These are phyloP conservation scores for Tubosaeta brunneosetosa DNA, from an alignment of 768 basidiomycete species.

Conservation along the genomic window DNA sequence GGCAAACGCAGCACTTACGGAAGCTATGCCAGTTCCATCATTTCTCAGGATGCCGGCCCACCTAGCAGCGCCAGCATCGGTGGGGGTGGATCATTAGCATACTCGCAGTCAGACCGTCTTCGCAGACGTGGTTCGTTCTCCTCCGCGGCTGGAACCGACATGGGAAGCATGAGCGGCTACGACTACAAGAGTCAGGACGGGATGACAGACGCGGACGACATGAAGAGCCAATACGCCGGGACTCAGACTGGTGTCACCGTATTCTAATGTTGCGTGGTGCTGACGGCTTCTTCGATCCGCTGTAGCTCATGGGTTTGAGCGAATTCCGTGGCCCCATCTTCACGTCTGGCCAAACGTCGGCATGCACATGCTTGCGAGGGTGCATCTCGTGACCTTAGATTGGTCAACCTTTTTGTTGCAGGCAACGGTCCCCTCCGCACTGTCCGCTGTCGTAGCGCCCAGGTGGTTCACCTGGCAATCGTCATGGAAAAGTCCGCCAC, in stretches of 20 bases:
- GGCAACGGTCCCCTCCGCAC: conserved; percentile 1
- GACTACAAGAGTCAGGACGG: conserved; percentile 93
- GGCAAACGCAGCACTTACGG: conserved; percentile 74
- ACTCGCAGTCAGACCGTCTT: conserved; percentile 87
- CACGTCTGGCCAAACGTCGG: conserved; percentile 6
- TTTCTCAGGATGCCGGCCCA: conserved; percentile 85
- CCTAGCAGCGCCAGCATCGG: conserved; percentile 55
- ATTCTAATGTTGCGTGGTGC: conserved; percentile 44
- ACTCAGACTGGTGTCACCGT: conserved; percentile 84
- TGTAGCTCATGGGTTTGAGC: conserved; percentile 15
- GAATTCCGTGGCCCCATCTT: conserved; percentile 1
- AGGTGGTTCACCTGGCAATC: conserved; percentile 6
- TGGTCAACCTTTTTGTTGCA: conserved; percentile 15
- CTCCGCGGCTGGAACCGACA: conserved; percentile 68
- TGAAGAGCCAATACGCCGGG: conserved; percentile 84
- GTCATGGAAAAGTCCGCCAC: background rate
- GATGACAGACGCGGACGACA: conserved; percentile 71
- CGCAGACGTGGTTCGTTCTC: conserved; percentile 73
- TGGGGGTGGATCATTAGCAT: conserved; percentile 62
- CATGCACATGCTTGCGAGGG: conserved; percentile 6
- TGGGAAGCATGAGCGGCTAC: conserved; percentile 71
- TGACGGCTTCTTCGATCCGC: conserved; percentile 4
- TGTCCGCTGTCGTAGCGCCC: conserved; percentile 1
- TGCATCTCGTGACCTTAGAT: conserved; percentile 6
- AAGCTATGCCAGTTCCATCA: conserved; percentile 85